phyloP scores from a whole-genome alignment of 2,329 filamentous ascomycete genomes.

The Amauroascus niger region DNA sequence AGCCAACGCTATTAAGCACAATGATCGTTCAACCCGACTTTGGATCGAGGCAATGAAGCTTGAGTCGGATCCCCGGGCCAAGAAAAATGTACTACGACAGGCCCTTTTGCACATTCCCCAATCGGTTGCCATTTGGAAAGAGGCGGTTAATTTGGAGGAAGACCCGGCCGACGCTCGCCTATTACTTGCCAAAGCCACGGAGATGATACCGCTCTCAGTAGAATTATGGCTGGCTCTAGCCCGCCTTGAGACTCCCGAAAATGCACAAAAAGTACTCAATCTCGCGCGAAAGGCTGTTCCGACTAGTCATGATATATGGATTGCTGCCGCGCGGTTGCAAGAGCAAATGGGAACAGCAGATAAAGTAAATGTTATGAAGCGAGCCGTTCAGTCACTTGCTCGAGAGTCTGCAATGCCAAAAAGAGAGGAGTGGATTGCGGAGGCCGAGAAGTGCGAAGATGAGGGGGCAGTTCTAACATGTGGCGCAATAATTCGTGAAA shows the following conservation, averaged over 20 bases:
- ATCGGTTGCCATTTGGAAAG: conserved; percentile 96
- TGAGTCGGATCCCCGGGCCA: conserved; percentile 69
- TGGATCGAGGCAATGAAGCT: conserved; percentile 96
- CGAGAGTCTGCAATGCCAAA: conserved; percentile 94
- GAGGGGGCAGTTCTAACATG: conserved; percentile 83
- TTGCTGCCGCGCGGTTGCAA: conserved; percentile 82
- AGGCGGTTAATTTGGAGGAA: conserved; percentile 90
- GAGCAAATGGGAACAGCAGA: conserved; percentile 74
- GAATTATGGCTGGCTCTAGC: conserved; percentile 93
- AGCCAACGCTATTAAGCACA: conserved; percentile 83
- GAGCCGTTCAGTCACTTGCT: conserved; percentile 76
- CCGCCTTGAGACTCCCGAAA: conserved; percentile 76
- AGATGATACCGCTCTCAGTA: conserved; percentile 85
- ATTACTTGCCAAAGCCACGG: conserved; percentile 85
- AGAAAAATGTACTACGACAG: conserved; percentile 85
- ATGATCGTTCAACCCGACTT: conserved; percentile 74
- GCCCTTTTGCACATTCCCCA: conserved; percentile 88
- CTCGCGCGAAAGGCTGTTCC: conserved; percentile 88
- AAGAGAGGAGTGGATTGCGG: conserved; percentile 90
- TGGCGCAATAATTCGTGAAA: conserved; percentile 81
- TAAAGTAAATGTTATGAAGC: conserved; percentile 87
- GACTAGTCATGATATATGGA: conserved; percentile 92
- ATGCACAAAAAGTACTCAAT: conserved; percentile 91
- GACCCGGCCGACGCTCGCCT: conserved; percentile 78
- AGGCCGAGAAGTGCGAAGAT: conserved; percentile 89